Conservation (phyloP, 106 monocot genomes). For the Dioscorea zingiberensis region DNA sequence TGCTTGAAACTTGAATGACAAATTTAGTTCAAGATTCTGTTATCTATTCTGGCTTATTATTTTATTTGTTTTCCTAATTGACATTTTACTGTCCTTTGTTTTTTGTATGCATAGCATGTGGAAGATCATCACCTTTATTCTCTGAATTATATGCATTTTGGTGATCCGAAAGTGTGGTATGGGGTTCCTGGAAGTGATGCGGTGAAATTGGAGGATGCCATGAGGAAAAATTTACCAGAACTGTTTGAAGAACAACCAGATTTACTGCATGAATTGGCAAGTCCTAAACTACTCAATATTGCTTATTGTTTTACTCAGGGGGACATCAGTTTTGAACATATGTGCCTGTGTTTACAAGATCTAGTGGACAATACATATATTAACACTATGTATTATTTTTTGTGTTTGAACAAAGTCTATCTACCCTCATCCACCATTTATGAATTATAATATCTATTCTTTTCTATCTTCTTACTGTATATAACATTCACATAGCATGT, state of each 20-base stretch:
- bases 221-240: conserved; percentile 83
- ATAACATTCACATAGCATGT: too few species aligned
- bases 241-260: conserved; percentile 92
- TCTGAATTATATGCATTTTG: conserved; percentile 96
- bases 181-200: conserved; percentile 84
- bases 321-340: too few species aligned
- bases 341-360: not conserved
- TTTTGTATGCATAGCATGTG: conserved; percentile 64
- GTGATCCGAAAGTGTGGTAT: conserved; percentile 98
- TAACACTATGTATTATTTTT: too few species aligned
- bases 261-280: conserved; percentile 91
- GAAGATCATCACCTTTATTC: conserved; percentile 99
- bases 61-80: not conserved
- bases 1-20: too few species aligned
- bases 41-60: not conserved
- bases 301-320: too few species aligned
- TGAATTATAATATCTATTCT: too few species aligned
- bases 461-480: too few species aligned
- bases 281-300: not conserved
- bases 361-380: too few species aligned
- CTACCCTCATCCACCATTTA: too few species aligned
- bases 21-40: too few species aligned
- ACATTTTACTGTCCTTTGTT: not conserved
- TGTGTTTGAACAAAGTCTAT: too few species aligned
- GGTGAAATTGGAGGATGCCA: conserved; percentile 77